These are phyloP conservation scores for Jacaranda copaia DNA, from an alignment of 257 asterid species.

Conservation along the genomic window DNA sequence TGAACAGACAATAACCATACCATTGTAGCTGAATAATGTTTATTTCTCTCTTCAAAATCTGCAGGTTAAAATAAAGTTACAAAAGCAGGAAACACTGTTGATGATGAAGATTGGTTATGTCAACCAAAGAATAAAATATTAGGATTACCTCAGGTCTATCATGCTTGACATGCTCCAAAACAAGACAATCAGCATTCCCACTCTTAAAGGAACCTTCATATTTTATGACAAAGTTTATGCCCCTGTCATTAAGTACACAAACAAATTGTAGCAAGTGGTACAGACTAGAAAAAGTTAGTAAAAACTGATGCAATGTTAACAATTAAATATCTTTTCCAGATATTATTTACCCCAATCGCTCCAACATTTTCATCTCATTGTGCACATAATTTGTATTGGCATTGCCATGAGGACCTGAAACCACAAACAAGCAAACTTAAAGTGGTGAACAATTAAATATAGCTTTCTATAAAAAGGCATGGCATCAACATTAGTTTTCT, in stretches of 20 bases:
- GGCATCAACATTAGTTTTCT: neutral
- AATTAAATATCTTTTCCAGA: neutral
- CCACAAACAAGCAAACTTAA: slow-evolving; percentile 26
- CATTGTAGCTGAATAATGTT: slow-evolving; percentile 70
- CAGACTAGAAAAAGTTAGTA: slow-evolving; percentile 25
- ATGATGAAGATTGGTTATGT: slow-evolving; percentile 5
- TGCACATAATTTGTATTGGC: slow-evolving; percentile 76
- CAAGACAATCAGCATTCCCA: slow-evolving; percentile 75
- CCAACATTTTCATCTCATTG: slow-evolving; percentile 92
- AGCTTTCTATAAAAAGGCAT: neutral
- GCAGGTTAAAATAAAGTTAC: slow-evolving; percentile 37
- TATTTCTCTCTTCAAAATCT: slow-evolving; percentile 82
- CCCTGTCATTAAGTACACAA: slow-evolving; percentile 61
- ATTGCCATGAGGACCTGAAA: slow-evolving; percentile 85
- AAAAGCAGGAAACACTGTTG: slow-evolving; percentile 19
- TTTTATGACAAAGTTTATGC: slow-evolving; percentile 79
- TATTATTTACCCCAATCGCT: slow-evolving; percentile 80
- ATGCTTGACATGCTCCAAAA: slow-evolving; percentile 86
- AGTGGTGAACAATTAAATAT: slow-evolving; percentile 31
- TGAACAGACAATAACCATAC: slow-evolving; percentile 92
- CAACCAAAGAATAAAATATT: slow-evolving; percentile 26
- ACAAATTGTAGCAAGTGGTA: slow-evolving; percentile 5
- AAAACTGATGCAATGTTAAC: slow-evolving; percentile 12
- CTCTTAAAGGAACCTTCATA: slow-evolving; percentile 78
- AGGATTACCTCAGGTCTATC: slow-evolving; percentile 90